phyloP scores from a whole-genome alignment of 306 rosid species.

The Clitoria ternatea region DNA sequence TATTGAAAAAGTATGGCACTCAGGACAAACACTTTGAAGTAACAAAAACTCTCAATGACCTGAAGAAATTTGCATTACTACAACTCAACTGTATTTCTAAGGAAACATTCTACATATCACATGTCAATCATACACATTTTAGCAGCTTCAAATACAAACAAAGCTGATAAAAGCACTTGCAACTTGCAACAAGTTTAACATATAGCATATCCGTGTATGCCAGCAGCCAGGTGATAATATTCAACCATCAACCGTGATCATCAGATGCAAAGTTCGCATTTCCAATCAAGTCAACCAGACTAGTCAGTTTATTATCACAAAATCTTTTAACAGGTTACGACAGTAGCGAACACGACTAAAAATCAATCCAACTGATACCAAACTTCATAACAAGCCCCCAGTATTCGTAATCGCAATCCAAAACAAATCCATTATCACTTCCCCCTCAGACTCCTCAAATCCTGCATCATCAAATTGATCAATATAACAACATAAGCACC shows the following conservation, averaged over 20 bases:
- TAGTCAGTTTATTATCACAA: conserved; percentile 28
- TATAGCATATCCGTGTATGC: conserved; percentile 16
- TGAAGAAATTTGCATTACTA: conserved; percentile 13
- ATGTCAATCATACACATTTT: not conserved
- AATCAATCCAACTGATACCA: conserved; percentile 27
- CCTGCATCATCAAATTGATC: conserved; percentile 46
- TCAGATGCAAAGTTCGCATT: conserved; percentile 27
- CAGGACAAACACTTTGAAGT: conserved; percentile 25
- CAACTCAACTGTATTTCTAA: conserved; percentile 8
- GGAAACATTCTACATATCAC: conserved; percentile 7
- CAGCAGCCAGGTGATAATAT: conserved; percentile 17
- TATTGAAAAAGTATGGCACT: conserved; percentile 20
- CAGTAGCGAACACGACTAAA: conserved; percentile 17
- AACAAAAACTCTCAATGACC: conserved; percentile 26
- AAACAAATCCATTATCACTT: conserved; percentile 21
- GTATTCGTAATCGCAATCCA: not conserved
- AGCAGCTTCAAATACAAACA: conserved; percentile 23
- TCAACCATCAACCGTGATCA: conserved; percentile 31
- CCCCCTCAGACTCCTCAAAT: conserved; percentile 18
- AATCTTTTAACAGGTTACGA: conserved; percentile 8
- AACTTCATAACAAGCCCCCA: not conserved
- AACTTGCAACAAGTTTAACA: conserved; percentile 24
- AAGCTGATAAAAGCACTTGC: conserved; percentile 16
- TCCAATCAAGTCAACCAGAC: conserved; percentile 32
- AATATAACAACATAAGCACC: conserved; percentile 17